A percentile compares a stretch with the other conserved stretches of the same genome.
These are phyloP conservation scores for Mucor saturninus DNA, from an alignment of 371 early-diverging fungal species.

Conservation along the genomic window DNA sequence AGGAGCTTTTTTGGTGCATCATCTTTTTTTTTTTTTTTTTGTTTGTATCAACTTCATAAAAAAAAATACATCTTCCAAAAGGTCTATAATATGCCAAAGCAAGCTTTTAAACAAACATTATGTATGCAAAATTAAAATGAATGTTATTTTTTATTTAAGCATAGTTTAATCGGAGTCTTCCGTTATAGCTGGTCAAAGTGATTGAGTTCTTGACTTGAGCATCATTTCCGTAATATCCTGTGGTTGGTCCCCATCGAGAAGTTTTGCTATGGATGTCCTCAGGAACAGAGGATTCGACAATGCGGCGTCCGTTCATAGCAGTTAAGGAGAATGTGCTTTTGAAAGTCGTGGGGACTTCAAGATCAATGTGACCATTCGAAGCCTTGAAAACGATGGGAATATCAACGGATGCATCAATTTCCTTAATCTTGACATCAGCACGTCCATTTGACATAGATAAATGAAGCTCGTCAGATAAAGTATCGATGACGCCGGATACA, in stretches of 20 bases:
- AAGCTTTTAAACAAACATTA: not conserved
- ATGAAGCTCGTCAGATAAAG: conserved; percentile 10
- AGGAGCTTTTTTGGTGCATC: not conserved
- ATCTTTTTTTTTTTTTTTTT: no score
- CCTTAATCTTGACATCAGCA: conserved; percentile 1
- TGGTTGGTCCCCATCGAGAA: not conserved
- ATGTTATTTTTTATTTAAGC: not conserved
- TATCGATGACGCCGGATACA: conserved; percentile 5
- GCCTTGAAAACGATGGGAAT: not conserved
- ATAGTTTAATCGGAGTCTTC: conserved; percentile 3
- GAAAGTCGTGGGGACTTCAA: conserved; percentile 13
- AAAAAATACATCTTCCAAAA: no score
- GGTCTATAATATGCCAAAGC: not conserved
- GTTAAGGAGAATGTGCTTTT: conserved; percentile 11
- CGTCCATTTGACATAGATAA: conserved; percentile 5
- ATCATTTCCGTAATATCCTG: conserved; percentile 17
- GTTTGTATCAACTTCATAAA: no score
- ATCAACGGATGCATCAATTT: not conserved
- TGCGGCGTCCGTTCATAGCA: conserved; percentile 1
- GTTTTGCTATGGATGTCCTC: conserved; percentile 3
- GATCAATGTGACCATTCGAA: conserved; percentile 2
- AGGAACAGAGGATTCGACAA: conserved; percentile 9
- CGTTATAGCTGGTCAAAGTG: not conserved
- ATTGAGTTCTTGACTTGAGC: conserved; percentile 9
- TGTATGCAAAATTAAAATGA: not conserved